phyloP scores from a whole-genome alignment of 1,284 basidiomycete genomes.

The Vanrija humicola region DNA sequence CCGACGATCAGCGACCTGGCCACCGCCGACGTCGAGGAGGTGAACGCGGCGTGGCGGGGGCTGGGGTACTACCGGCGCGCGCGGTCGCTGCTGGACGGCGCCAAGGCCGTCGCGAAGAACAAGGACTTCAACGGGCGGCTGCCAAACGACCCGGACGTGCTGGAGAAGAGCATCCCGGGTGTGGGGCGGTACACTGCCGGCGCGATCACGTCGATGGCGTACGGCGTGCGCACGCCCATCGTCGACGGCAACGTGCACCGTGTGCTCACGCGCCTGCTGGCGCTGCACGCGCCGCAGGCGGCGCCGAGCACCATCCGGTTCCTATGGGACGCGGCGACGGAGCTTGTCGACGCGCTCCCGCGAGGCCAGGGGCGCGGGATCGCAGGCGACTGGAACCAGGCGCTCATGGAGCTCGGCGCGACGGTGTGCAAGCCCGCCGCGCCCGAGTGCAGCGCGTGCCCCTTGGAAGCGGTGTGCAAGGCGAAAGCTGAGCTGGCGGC shows the following conservation, averaged over 20 bases:
- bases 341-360: conserved; percentile 58
- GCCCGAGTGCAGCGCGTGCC: conserved; percentile 70
- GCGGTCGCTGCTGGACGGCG: conserved; percentile 68
- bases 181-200: conserved; percentile 80
- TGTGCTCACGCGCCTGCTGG: conserved; percentile 72
- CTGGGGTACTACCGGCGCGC: conserved; percentile 90
- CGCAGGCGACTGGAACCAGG: conserved; percentile 79
- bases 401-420: conserved; percentile 63
- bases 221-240: conserved; percentile 74
- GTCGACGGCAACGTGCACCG: conserved; percentile 91
- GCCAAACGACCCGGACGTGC: conserved; percentile 70
- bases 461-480: conserved; percentile 63
- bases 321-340: conserved; percentile 73
- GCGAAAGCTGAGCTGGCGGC: conserved; percentile 56
- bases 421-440: conserved; percentile 82
- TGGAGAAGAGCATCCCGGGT: conserved; percentile 82
- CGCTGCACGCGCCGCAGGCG: conserved; percentile 74
- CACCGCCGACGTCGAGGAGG: conserved; percentile 68
- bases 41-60: conserved; percentile 79
- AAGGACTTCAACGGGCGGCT: conserved; percentile 56
- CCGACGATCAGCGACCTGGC: conserved; percentile 79
- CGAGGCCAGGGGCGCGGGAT: conserved; percentile 37
- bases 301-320: conserved; percentile 69
- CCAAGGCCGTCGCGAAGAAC: conserved; percentile 68
- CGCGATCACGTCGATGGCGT: conserved; percentile 86